Evolutionary conservation across 2,329 filamentous ascomycete genomes (phyloP), one percentile per base, ranked within the genome.

Genomic region (Apiospora saccharicola): DNA sequence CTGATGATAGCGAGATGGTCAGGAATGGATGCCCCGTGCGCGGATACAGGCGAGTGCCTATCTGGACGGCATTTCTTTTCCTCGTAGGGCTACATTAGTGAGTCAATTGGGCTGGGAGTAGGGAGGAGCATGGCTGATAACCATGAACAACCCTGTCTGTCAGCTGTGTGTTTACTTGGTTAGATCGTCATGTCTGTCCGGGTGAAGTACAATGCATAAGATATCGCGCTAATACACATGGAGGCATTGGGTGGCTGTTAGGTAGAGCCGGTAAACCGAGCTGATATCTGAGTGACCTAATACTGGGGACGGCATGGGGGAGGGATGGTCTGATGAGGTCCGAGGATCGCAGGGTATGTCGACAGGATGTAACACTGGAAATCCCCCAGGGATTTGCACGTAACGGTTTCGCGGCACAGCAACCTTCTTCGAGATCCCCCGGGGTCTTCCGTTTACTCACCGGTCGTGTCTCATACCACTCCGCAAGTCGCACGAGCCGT

Each of bases 11-110:
- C 51, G 26, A 8, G 26, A 57, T 34, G 51, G 51, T 34, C 7
- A 19, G 26, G 26, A 57, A 8, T 19, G 19, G 53, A 37, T 61
- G 53, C 34, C 6, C 57, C 57, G 34, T 64, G 34, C 57, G 22
- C 57, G 12, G 57, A 6, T 34, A 37, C 19, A n/a, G 57, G 57
- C 57, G 57, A 64, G 34, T 41, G 57, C 57, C 57, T 41, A 64
- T 41, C 57, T 64, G 16, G 22, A 41, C 57, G 34, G 57, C 57
- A 37, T 64, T 64, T 41, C 57, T 41, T 64, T 64, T 64, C 34
- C 57, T 64, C 34, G 34, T 64, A 64, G 57, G 57, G 57, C 57
- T 64, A 64, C 57, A 64, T 41, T 37, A 64, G 57, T 64, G 57
- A 64, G 16, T 7, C 22, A 12, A 41, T 41, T 41, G 30, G 16